Conservation (phyloP, 2,329 filamentous ascomycete genomes). For the Exophiala phaeomuriformis region DNA sequence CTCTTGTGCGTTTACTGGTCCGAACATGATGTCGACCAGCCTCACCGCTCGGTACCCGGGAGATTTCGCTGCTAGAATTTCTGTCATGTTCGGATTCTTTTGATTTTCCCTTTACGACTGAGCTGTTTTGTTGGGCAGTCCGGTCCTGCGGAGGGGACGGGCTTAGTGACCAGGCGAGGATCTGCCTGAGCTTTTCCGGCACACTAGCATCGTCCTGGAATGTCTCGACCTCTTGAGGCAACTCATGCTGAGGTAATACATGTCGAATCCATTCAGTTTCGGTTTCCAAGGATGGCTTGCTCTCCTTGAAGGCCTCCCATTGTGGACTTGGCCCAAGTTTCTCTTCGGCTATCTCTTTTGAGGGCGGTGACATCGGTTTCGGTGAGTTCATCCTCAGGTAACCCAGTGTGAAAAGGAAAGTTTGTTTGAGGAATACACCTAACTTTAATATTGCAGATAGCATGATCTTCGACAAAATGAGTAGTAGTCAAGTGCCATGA, state of each 20-base stretch:
- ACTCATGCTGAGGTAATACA: not conserved
- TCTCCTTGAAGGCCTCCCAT: conserved; percentile 10
- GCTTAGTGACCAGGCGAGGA: conserved; percentile 20
- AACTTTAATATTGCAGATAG: too few relatives aligned
- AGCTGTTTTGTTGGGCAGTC: not conserved
- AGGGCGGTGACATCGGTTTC: conserved; percentile 1
- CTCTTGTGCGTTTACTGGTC: too few relatives aligned
- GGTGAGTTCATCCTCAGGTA: too few relatives aligned
- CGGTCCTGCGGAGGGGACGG: conserved; percentile 1
- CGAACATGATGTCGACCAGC: not conserved
- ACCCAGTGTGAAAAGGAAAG: not conserved
- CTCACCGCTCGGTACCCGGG: not conserved
- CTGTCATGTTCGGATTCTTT: not conserved
- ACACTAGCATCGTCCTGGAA: conserved; percentile 10
- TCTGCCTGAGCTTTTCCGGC: conserved; percentile 17
- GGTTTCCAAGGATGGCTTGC: not conserved
- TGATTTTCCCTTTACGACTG: not conserved
- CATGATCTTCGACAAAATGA: too few relatives aligned
- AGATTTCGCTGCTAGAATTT: too few relatives aligned
- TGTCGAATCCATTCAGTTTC: conserved; percentile 8
- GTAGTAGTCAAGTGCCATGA: too few relatives aligned
- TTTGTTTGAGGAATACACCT: too few relatives aligned
- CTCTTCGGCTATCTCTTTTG: not conserved
- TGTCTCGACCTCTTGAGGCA: conserved; percentile 15
- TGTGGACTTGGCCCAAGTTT: not conserved